Evolutionary conservation across 805 yeast species (phyloP).

Genomic region (Saccharomycopsis capsularis): DNA sequence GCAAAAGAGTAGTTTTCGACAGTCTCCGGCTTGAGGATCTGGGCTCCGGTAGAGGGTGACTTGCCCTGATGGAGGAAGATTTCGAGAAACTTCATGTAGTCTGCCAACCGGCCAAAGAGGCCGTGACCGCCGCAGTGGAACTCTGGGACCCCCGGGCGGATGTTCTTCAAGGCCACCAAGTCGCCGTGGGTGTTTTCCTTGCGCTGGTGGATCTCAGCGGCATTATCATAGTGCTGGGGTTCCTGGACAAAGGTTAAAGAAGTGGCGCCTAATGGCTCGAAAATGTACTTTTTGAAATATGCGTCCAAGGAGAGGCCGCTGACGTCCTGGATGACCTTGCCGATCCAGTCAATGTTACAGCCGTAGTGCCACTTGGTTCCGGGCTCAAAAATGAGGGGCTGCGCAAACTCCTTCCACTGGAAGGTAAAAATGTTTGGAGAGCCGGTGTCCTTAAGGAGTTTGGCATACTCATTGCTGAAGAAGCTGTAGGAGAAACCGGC

Average conservation of each 20-base stretch:
- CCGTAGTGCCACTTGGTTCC: constrained; percentile 33
- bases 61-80: constrained; percentile 35
- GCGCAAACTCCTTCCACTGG: constrained; percentile 22
- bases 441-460: constrained; percentile 20
- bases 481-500: constrained; percentile 33
- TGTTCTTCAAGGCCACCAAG: constrained; percentile 20
- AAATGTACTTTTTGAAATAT: constrained; percentile 27
- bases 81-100: constrained; percentile 34
- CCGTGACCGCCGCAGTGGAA: constrained; percentile 40
- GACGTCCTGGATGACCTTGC: constrained; percentile 27
- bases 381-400: constrained; percentile 30
- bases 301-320: constrained; percentile 27
- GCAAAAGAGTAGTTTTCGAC: constrained; percentile 27
- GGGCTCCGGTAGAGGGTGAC: constrained; percentile 29
- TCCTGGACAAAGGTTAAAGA: constrained; percentile 25
- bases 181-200: constrained; percentile 20
- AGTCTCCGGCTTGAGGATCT: constrained; percentile 30
- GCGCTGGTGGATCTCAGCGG: constrained; percentile 25
- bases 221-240: constrained; percentile 16
- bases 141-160: constrained; percentile 23
- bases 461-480: constrained; percentile 24
- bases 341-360: constrained; percentile 30
- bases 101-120: constrained; percentile 32
- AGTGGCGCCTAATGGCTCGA: constrained; percentile 26
- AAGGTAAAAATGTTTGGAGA: constrained; percentile 20